Evolutionary conservation across 345 rosid species (phyloP), one percentile per base, ranked within the genome.

Genomic region (Carallia brachiata): DNA sequence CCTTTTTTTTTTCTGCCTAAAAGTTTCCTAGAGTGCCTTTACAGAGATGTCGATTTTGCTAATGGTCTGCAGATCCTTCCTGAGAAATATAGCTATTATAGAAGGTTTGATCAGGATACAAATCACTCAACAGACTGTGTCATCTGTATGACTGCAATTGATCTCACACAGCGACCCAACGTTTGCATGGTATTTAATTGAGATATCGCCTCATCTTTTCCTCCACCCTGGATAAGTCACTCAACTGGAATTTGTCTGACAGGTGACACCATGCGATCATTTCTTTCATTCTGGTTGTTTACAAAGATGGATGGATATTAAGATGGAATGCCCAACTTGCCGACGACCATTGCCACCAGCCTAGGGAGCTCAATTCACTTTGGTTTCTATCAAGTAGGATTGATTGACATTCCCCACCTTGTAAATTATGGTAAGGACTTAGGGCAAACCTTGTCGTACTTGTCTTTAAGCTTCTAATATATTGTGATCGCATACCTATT

Each of bases 281-380:
- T 90, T 87, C 81, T 95, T 95, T 78, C 99, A 95, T 72, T 81
- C 90, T 2, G 97, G 90, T 68, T 95, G 99, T 78, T 84, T 95
- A 75, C 97, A 87, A 82, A 87, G 97, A 79, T 95, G 99, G 97
- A 95, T 95, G 99, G 99, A 95, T 77, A 86, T 95, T 79, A 95
- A 95, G 84, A 95, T 95, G 99, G 99, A 95, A 81, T 95, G 99
- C 70, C 99, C 99, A 63, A 95, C 99, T 65, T 95, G 99, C 81
- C 92, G 99, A 73, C 92, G 99, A 52, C 72, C 90, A 3, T 80
- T 95, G 58, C 99, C 99, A 30, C 91, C 99, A 71, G 96, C 93
- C 63, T 89, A 82, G 85, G 69, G 75, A 53, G 60, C 70, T 37
- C 4, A 13, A 57, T 72, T 71, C 59, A 60, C 73, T 62, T 70